Base-by-base conservation (phyloP, 768 basidiomycete genomes). In the Mycena albidolilacea region DNA sequence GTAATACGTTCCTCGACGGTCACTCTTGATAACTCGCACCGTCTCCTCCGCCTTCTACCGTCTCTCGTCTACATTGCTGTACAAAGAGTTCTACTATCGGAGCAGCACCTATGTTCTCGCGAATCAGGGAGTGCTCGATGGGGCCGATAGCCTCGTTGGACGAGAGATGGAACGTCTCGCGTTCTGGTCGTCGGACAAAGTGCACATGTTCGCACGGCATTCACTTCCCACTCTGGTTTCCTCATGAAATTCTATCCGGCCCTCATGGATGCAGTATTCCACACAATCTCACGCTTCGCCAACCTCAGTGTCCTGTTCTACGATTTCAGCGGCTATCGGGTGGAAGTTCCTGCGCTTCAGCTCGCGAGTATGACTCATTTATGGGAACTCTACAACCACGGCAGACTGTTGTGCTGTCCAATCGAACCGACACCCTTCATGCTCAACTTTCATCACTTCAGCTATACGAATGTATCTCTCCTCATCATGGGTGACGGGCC, bases 101-200 rank as follows among this genome's bases (percentile, higher is more conserved):
- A 57, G 1, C 30, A 57, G 5, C 5, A 7, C 14, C 4, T 37
- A 37, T 30, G 2, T 30, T 30, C 30, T 30, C 30, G 30, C 30
- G 30, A 30, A 30, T 30, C 30, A 4, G 30, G 30, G 30, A 2
- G 30, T 30, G 30, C 30, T 4, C 55, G 30, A 30, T 2, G 11
- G 12, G 12, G 1, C n/a, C 7, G 30, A 35, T 8, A 17, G 15
- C 12, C 30, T 37, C 1, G 55, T 57, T 17, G 30, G 17, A 3
- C 12, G 35, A 5, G 55, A 57, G n/a, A 9, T 57, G 5, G 55
- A 21, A 11, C 55, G 55, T 11, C 55, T 57, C 55, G 55, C 55
- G 14, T 57, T 57, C 35, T 57, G 55, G 55, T 57, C 55, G 5
- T 57, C 35, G 55, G 55, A 57, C 11, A 37, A 37, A 57, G 55